phyloP scores from a whole-genome alignment of 768 basidiomycete genomes.

The Calocybe gangraenosa region DNA sequence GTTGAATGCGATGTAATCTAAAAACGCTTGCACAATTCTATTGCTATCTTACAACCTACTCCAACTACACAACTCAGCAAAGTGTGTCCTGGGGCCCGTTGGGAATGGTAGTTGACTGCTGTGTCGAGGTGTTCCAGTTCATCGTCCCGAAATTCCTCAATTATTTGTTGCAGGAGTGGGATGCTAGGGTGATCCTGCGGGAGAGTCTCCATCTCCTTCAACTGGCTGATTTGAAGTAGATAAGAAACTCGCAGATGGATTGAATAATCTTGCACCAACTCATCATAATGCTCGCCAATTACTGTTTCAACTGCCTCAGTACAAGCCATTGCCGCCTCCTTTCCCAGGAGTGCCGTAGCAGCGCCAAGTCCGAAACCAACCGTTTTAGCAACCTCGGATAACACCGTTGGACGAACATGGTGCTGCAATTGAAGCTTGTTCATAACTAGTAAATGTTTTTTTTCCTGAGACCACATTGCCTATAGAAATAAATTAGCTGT shows the following conservation, averaged over 20 bases:
- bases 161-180: conserved; percentile 63
- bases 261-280: conserved; percentile 53
- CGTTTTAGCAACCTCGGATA: conserved; percentile 81
- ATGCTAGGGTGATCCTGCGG: conserved; percentile 74
- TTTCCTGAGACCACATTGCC: conserved; percentile 99
- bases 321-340: conserved; percentile 96
- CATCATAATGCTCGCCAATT: conserved; percentile 97
- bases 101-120: conserved; percentile 83
- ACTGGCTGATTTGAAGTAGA: conserved; percentile 53
- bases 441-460: conserved; percentile 86
- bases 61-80: conserved; percentile 83
- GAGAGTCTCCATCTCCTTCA: conserved; percentile 65
- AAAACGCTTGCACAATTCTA: conserved; percentile 82
- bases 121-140: conserved; percentile 93
- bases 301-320: conserved; percentile 98
- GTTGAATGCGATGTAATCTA: conserved; percentile 25
- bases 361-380: conserved; percentile 87
- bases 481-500: conserved; percentile 25
- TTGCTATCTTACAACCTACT: conserved; percentile 83
- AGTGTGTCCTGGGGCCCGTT: conserved; percentile 89
- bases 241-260: conserved; percentile 7
- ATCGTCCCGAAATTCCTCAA: conserved; percentile 87
- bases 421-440: conserved; percentile 83
- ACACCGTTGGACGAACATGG: conserved; percentile 73
- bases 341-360: conserved; percentile 81